A percentile compares a stretch with the other conserved stretches of the same genome.
Evolutionary conservation across 208 protist species (phyloP).

Genomic region (Trypanosomatidae sp.): DNA sequence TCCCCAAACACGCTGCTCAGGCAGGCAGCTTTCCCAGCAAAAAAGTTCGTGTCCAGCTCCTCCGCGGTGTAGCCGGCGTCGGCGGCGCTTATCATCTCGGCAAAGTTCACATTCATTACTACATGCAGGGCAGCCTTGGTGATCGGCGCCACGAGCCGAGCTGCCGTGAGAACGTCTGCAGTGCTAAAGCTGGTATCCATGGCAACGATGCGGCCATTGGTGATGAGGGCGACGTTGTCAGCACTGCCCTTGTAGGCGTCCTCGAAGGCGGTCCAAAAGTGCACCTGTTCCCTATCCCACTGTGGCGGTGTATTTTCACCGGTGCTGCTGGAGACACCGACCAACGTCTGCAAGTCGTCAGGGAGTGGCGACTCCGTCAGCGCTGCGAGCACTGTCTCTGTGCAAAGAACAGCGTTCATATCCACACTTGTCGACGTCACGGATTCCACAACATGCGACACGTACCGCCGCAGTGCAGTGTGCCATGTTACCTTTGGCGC

Average conservation of each 20-base stretch:
- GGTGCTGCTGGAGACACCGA: background rate
- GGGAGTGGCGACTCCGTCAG: slow-evolving; percentile 11
- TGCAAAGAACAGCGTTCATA: background rate
- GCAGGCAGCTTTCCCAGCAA: slow-evolving; percentile 39
- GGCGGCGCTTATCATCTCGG: slow-evolving; percentile 20
- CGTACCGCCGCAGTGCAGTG: slow-evolving; percentile 7
- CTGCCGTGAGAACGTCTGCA: slow-evolving; percentile 36
- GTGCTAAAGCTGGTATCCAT: slow-evolving; percentile 38
- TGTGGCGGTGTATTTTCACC: background rate
- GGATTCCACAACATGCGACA: slow-evolving; percentile 6
- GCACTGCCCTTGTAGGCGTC: background rate
- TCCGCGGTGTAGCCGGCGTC: slow-evolving; percentile 18
- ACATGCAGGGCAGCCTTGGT: slow-evolving; percentile 22
- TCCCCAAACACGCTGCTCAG: slow-evolving; percentile 24
- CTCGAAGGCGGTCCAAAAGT: slow-evolving; percentile 9
- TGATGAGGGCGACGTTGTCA: slow-evolving; percentile 16
- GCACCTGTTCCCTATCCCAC: background rate
- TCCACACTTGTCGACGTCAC: background rate
- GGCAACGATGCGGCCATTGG: slow-evolving; percentile 51
- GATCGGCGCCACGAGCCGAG: slow-evolving; percentile 16
- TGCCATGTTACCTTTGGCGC: slow-evolving; percentile 9
- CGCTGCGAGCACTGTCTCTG: slow-evolving; percentile 6
- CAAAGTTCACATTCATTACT: slow-evolving; percentile 41
- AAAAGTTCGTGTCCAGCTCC: slow-evolving; percentile 44
- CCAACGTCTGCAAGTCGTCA: slow-evolving; percentile 7